Percentiles rank a stretch among this genome's conserved stretches.
These are phyloP conservation scores for Boechera divaricarpa DNA, from an alignment of 345 rosid genomes.

Conservation along the genomic window DNA sequence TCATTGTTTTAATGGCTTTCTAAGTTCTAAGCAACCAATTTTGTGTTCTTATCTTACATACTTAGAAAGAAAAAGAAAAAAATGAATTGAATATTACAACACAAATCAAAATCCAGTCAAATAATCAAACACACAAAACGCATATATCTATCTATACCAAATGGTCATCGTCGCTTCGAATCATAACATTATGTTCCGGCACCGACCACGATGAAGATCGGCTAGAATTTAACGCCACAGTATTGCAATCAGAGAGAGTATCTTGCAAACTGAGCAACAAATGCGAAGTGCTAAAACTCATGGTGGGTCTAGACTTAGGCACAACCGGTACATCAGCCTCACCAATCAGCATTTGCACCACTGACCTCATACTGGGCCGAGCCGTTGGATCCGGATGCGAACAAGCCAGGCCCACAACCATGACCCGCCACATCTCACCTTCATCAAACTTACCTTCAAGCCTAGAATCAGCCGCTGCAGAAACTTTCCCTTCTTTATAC, in stretches of 20 bases:
- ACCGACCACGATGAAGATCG: constrained; percentile 66
- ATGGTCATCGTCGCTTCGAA: constrained; percentile 41
- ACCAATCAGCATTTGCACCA: constrained; percentile 57
- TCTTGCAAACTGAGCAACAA: constrained; percentile 85
- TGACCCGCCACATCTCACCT: constrained; percentile 53
- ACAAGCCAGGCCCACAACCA: constrained; percentile 61
- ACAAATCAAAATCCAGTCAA: constrained; percentile 24
- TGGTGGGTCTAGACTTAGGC: constrained; percentile 45
- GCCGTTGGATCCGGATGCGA: constrained; percentile 60
- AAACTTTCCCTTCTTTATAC: constrained; percentile 57
- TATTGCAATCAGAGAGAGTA: constrained; percentile 85
- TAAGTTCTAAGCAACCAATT: constrained; percentile 1
- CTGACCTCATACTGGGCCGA: constrained; percentile 61
- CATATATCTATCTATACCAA: constrained; percentile 21
- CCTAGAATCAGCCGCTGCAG: constrained; percentile 54
- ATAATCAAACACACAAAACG: constrained; percentile 22
- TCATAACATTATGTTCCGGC: constrained; percentile 33
- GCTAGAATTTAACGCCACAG: constrained; percentile 53
- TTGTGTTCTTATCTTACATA: constrained; percentile 2
- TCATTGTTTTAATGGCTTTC: neutral
- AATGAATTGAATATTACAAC: constrained; percentile 38
- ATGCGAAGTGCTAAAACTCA: constrained; percentile 92
- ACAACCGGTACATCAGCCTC: constrained; percentile 48
- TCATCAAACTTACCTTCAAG: constrained; percentile 58
- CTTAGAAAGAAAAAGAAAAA: neutral